Conservation (phyloP, 108 stramenopile species). For the Aurantiochytrium sp. region DNA sequence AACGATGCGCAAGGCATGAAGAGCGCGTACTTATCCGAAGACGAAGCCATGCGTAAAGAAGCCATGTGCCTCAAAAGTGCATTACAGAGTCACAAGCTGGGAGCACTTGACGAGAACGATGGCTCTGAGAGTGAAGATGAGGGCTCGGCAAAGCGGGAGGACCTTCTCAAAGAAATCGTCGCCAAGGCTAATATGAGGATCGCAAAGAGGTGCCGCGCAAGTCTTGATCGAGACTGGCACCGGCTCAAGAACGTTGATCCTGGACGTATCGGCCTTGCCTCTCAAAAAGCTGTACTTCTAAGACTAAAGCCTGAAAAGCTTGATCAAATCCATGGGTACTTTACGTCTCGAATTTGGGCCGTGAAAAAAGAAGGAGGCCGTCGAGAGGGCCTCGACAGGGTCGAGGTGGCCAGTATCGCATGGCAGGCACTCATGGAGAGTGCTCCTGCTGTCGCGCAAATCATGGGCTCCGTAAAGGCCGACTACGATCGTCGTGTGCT, state of each 20-base stretch:
- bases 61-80: too few relatives aligned
- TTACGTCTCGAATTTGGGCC: not conserved
- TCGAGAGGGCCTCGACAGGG: not conserved
- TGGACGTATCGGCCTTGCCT: not conserved
- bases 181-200: not conserved
- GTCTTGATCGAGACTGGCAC: not conserved
- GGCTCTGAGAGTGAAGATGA: too few relatives aligned
- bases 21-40: too few relatives aligned
- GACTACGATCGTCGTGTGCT: not conserved
- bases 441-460: not conserved
- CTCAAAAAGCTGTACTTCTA: not conserved
- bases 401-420: not conserved
- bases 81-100: too few relatives aligned
- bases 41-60: too few relatives aligned
- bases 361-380: not conserved
- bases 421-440: slow-evolving; percentile 16
- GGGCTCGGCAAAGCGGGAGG: not conserved
- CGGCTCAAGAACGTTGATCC: not conserved
- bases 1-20: too few relatives aligned
- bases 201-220: not conserved
- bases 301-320: not conserved
- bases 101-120: too few relatives aligned
- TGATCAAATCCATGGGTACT: not conserved
- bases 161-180: not conserved
- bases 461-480: not conserved